A percentile compares a stretch with the other conserved stretches of the same genome.
Conservation (phyloP, 768 basidiomycete genomes). For the Lactarius evosmus region DNA sequence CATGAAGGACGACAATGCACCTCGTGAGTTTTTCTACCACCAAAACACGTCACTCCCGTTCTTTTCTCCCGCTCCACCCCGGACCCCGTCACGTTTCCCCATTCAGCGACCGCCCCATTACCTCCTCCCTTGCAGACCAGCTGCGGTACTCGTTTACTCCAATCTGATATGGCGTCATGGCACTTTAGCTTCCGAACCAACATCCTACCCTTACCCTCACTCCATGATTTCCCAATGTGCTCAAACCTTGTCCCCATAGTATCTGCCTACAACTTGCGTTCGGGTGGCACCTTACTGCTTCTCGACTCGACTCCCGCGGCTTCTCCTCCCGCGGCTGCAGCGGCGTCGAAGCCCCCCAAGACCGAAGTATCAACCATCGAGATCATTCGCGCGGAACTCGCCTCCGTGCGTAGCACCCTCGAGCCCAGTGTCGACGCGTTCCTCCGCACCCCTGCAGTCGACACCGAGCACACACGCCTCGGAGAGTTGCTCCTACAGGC, state of each 20-base stretch:
- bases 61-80: conserved; percentile 18
- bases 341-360: conserved; percentile 32
- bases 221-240: conserved; percentile 25
- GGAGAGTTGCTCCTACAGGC: conserved; percentile 83
- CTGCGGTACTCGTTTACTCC: not conserved
- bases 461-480: conserved; percentile 52
- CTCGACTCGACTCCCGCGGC: conserved; percentile 39
- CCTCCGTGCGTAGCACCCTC: conserved; percentile 51
- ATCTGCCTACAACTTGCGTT: conserved; percentile 69
- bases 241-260: conserved; percentile 42
- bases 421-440: conserved; percentile 57
- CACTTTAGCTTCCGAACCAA: not conserved
- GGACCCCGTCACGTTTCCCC: conserved; percentile 24
- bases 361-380: conserved; percentile 53
- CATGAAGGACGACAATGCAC: conserved; percentile 76
- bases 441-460: conserved; percentile 28
- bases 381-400: conserved; percentile 53
- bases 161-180: conserved; percentile 23
- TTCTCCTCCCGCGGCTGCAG: conserved; percentile 31
- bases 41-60: conserved; percentile 4
- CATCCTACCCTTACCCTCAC: conserved; percentile 13
- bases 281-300: conserved; percentile 67
- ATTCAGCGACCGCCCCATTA: conserved; percentile 5
- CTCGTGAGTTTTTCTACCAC: conserved; percentile 43
- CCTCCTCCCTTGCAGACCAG: not conserved